phyloP scores from a whole-genome alignment of 73 alveolate species.

The Blepharisma japonicum region DNA sequence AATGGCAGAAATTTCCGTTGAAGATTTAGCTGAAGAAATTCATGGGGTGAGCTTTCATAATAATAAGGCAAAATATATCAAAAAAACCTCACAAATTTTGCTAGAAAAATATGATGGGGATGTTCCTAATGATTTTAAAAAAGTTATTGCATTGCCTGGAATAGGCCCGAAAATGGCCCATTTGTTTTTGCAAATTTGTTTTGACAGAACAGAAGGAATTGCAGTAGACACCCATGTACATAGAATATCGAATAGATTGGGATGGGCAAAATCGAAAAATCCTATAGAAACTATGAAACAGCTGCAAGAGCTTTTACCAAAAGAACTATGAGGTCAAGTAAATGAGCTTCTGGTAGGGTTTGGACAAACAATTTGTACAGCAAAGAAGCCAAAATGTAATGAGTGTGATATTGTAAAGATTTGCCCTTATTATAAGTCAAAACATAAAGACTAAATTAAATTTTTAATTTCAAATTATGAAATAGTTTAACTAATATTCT shows the following conservation, averaged over 20 bases:
- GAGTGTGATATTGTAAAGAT: slow-evolving; percentile 34
- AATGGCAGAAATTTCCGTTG: slow-evolving; percentile 57
- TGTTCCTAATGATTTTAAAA: slow-evolving; percentile 70
- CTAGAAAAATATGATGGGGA: slow-evolving; percentile 69
- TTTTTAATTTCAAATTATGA: no score
- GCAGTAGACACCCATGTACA: slow-evolving; percentile 96
- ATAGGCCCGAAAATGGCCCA: slow-evolving; percentile 89
- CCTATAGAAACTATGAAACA: slow-evolving; percentile 83
- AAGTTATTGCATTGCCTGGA: slow-evolving; percentile 75
- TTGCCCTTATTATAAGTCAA: no score
- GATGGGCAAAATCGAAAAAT: slow-evolving; percentile 83
- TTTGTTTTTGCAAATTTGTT: slow-evolving; percentile 69
- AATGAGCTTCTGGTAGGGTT: slow-evolving; percentile 87
- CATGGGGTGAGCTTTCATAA: slow-evolving; percentile 74
- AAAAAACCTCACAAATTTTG: slow-evolving; percentile 66
- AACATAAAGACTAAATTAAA: no score
- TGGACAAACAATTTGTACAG: slow-evolving; percentile 85
- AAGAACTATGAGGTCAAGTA: slow-evolving; percentile 70
- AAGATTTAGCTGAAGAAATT: slow-evolving; percentile 54
- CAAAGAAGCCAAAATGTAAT: slow-evolving; percentile 69
- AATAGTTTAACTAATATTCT: no score
- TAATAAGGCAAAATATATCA: slow-evolving; percentile 74
- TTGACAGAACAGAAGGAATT: slow-evolving; percentile 74
- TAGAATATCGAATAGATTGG: slow-evolving; percentile 80
- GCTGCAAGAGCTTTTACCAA: slow-evolving; percentile 77